Conservation (phyloP, 208 protist species). For the Trypanosoma caninum region DNA sequence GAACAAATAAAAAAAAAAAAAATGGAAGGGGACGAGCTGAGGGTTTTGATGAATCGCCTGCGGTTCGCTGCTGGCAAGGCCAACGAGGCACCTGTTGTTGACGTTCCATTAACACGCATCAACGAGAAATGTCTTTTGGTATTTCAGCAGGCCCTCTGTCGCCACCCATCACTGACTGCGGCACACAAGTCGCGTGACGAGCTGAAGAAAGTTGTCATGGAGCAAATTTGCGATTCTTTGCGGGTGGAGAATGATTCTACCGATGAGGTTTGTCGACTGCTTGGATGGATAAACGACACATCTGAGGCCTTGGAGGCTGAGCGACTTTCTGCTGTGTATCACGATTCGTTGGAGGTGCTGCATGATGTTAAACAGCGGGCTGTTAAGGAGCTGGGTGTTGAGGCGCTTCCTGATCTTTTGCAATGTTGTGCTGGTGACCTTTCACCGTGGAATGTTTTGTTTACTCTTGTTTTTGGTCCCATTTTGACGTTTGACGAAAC, state of each 20-base stretch:
- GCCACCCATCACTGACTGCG: constrained; percentile 43
- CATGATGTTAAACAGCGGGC: constrained; percentile 11
- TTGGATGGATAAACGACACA: constrained; percentile 59
- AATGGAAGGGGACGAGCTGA: constrained; percentile 52
- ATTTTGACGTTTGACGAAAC: constrained; percentile 27
- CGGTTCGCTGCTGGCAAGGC: constrained; percentile 65
- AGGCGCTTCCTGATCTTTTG: constrained; percentile 33
- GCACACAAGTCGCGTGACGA: constrained; percentile 25
- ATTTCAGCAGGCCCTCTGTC: constrained; percentile 62
- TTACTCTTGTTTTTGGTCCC: constrained; percentile 40
- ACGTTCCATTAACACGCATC: constrained; percentile 27
- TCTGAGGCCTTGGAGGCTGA: constrained; percentile 65
- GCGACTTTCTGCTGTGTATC: constrained; percentile 54
- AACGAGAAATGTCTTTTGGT: constrained; percentile 44
- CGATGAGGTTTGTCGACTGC: constrained; percentile 32
- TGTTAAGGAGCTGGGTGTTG: constrained; percentile 45
- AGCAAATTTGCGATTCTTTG: constrained; percentile 27
- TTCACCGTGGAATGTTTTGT: constrained; percentile 78
- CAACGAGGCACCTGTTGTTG: constrained; percentile 9
- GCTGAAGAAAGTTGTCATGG: constrained; percentile 21
- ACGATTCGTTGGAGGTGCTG: constrained; percentile 21
- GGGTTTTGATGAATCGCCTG: constrained; percentile 61
- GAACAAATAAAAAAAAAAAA: neutral
- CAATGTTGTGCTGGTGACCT: constrained; percentile 47
- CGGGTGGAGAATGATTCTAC: neutral